Evolutionary conservation across 2,329 filamentous ascomycete genomes (phyloP).

Genomic region (Pyrenophora tritici-repentis): DNA sequence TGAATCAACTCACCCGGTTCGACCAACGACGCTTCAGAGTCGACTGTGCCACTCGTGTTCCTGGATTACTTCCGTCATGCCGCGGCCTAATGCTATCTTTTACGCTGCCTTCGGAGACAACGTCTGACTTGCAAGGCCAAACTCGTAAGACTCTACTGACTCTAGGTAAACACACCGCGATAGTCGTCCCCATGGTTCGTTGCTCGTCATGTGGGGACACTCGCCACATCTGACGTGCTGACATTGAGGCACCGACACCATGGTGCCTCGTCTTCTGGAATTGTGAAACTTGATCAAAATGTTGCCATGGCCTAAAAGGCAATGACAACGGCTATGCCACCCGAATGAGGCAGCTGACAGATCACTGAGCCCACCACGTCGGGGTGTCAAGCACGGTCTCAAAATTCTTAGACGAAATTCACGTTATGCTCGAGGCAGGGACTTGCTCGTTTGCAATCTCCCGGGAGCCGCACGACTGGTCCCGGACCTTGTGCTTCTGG

Average conservation of each 20-base stretch:
- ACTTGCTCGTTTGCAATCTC: constrained; percentile 32
- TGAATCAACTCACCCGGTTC: constrained; percentile 15
- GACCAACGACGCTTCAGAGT: constrained; percentile 6
- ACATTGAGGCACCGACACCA: constrained; percentile 18
- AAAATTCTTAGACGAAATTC: constrained; percentile 35
- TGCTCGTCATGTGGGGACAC: constrained; percentile 5
- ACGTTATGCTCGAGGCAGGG: constrained; percentile 37
- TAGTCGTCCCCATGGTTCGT: constrained; percentile 1
- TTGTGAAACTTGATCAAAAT: constrained; percentile 36
- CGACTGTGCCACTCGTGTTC: constrained; percentile 17
- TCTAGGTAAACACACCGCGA: constrained; percentile 11
- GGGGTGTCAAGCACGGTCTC: constrained; percentile 32
- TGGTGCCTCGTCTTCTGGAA: constrained; percentile 12
- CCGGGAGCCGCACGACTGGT: constrained; percentile 39
- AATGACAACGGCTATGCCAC: constrained; percentile 28
- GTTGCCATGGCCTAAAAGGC: constrained; percentile 27
- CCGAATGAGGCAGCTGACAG: constrained; percentile 38
- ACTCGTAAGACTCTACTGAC: constrained; percentile 17
- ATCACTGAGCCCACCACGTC: constrained; percentile 25
- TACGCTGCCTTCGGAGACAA: constrained; percentile 7
- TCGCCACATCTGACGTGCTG: constrained; percentile 24
- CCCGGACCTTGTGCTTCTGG: constrained; percentile 36
- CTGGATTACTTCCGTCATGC: constrained; percentile 14
- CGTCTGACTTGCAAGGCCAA: constrained; percentile 9
- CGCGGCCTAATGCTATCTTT: constrained; percentile 15